phyloP scores from a whole-genome alignment of 805 yeast genomes.

The Ogataea paradorogensis region DNA sequence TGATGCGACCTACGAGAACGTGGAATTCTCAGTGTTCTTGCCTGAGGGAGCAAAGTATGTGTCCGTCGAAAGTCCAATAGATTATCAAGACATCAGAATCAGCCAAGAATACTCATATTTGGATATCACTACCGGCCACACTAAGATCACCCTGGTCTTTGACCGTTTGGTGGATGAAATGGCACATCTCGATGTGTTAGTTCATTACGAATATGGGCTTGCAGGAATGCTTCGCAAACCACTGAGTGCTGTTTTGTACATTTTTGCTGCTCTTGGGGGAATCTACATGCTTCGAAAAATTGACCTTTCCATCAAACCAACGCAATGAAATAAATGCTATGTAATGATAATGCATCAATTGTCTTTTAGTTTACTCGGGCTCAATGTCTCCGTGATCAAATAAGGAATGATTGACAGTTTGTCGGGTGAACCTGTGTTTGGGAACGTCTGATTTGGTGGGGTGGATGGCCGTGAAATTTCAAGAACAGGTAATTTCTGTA shows the following conservation, averaged over 20 bases:
- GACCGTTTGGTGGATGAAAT: slow-evolving; percentile 68
- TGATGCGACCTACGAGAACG: slow-evolving; percentile 63
- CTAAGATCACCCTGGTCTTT: slow-evolving; percentile 60
- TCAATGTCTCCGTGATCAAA: slow-evolving; percentile 11
- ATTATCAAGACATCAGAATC: slow-evolving; percentile 32
- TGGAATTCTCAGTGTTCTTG: slow-evolving; percentile 59
- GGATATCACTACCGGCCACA: slow-evolving; percentile 76
- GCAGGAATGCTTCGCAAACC: slow-evolving; percentile 63
- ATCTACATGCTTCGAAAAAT: slow-evolving; percentile 48
- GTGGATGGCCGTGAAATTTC: slow-evolving; percentile 3
- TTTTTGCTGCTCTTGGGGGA: slow-evolving; percentile 58
- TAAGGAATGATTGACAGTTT: slow-evolving; percentile 23
- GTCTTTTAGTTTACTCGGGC: slow-evolving; percentile 10
- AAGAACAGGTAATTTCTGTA: slow-evolving; percentile 12
- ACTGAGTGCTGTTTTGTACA: slow-evolving; percentile 55
- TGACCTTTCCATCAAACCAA: slow-evolving; percentile 35
- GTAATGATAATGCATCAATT: slow-evolving; percentile 9
- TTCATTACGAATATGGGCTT: slow-evolving; percentile 61
- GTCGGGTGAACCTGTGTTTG: slow-evolving; percentile 8
- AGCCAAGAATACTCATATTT: slow-evolving; percentile 50
- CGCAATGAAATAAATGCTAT: slow-evolving; percentile 6
- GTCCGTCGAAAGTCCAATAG: slow-evolving; percentile 56
- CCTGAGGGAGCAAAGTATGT: slow-evolving; percentile 81
- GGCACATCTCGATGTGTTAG: slow-evolving; percentile 49
- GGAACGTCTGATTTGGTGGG: slow-evolving; percentile 1